phyloP scores from a whole-genome alignment of 2,329 filamentous ascomycete genomes.

The Byssochlamys sp. region DNA sequence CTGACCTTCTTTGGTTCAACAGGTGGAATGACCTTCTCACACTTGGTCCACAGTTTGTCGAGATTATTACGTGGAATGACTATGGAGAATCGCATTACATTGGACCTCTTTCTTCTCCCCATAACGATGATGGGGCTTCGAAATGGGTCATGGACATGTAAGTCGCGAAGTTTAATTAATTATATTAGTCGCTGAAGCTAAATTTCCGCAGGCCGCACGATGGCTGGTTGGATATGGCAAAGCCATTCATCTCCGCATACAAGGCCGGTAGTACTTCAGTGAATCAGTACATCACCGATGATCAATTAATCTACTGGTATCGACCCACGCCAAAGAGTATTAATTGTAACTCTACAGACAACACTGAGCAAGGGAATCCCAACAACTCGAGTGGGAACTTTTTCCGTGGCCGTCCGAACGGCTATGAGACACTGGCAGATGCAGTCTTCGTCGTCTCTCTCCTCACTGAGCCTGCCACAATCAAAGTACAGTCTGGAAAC shows the following conservation, averaged over 20 bases:
- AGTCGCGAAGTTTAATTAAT: slow-evolving; percentile 6
- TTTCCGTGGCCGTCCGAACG: slow-evolving; percentile 43
- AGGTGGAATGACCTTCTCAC: slow-evolving; percentile 35
- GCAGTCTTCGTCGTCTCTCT: slow-evolving; percentile 46
- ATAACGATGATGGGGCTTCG: slow-evolving; percentile 31
- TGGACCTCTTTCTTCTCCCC: slow-evolving; percentile 37
- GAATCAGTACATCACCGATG: slow-evolving; percentile 34
- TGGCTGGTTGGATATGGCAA: slow-evolving; percentile 46
- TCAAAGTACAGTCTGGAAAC: slow-evolving; percentile 40
- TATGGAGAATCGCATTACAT: slow-evolving; percentile 50
- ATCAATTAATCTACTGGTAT: slow-evolving; percentile 50
- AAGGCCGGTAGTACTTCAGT: slow-evolving; percentile 35
- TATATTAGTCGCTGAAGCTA: not conserved
- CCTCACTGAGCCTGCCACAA: slow-evolving; percentile 36
- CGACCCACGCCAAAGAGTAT: slow-evolving; percentile 39
- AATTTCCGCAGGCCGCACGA: slow-evolving; percentile 35
- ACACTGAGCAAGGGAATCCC: slow-evolving; percentile 34
- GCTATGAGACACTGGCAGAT: slow-evolving; percentile 42
- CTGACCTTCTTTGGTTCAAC: slow-evolving; percentile 36
- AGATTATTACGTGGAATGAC: slow-evolving; percentile 43
- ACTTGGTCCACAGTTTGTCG: slow-evolving; percentile 40
- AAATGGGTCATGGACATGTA: slow-evolving; percentile 44
- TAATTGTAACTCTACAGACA: slow-evolving; percentile 46
- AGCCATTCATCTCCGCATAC: slow-evolving; percentile 46
- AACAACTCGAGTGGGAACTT: slow-evolving; percentile 43